Percentiles rank a stretch among this genome's conserved stretches.
Evolutionary conservation across 2,329 filamentous ascomycete species (phyloP).

Genomic region (Cadophora gregata): DNA sequence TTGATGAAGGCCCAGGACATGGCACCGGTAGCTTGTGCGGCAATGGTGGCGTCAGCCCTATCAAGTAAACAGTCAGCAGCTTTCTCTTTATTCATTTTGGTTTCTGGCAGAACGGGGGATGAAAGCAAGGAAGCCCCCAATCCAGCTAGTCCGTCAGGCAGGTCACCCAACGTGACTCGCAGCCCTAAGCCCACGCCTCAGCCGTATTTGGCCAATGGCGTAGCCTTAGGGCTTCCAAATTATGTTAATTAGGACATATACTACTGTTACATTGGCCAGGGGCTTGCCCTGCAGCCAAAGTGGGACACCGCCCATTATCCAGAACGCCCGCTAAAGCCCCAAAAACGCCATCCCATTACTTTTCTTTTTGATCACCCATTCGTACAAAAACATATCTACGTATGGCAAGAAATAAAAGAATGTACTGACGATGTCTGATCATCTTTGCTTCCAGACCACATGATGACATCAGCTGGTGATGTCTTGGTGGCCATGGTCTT

Average conservation of each 20-base stretch:
- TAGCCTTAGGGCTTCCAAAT: conserved; percentile 40
- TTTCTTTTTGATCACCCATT: conserved; percentile 57
- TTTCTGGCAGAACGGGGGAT: not conserved
- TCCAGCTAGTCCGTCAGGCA: conserved; percentile 21
- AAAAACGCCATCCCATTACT: conserved; percentile 57
- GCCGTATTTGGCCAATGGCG: conserved; percentile 38
- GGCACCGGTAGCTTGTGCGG: conserved; percentile 85
- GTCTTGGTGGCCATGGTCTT: conserved; percentile 88
- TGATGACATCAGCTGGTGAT: conserved; percentile 91
- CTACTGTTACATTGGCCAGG: conserved; percentile 31
- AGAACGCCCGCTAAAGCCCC: conserved; percentile 34
- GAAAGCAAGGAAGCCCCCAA: not conserved
- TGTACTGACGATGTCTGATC: conserved; percentile 84
- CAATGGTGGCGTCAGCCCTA: conserved; percentile 89
- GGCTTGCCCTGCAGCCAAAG: conserved; percentile 30
- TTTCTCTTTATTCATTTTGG: not conserved
- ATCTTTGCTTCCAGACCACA: conserved; percentile 98
- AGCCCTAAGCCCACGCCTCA: conserved; percentile 41
- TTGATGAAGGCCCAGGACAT: conserved; percentile 99
- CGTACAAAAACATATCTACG: conserved; percentile 65
- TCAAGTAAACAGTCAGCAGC: conserved; percentile 33
- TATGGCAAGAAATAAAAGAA: conserved; percentile 51
- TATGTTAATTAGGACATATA: conserved; percentile 27
- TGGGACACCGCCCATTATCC: conserved; percentile 33
- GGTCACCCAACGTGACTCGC: conserved; percentile 44